Base-by-base conservation (phyloP, 306 rosid species). In the Biancaea sappan region DNA sequence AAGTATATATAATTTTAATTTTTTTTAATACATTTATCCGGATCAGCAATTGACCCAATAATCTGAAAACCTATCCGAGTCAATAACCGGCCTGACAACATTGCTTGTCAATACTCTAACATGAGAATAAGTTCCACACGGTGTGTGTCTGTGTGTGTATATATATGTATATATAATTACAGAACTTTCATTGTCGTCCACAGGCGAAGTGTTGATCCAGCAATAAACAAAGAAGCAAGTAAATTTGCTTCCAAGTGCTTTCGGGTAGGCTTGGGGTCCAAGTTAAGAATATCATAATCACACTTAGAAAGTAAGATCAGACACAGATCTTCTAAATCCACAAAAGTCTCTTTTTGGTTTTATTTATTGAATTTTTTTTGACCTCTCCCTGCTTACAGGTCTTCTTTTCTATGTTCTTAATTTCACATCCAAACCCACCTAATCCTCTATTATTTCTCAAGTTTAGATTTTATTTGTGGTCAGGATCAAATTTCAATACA, bases 241-340 rank as follows among this genome's bases (percentile, higher is more conserved):
- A 11, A 13, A 38, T 22, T 54, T 69, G 79, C 61, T 64, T 77
- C 3, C 28, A 59, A 82, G 81, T 76, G 87, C 76, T 61, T 29
- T 77, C 72, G 61, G 87, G 83, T 77, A n/a, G 73, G 10, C 41
- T 29, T 75, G 74, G 83, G 69, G 64, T 76, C 89, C 82, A 40
- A 72, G 35, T 35, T 51, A 72, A 34, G 46, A 64, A 72, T 29
- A 76, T 79, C 83, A 16, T 66, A 46, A 51, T 89, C 85, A 59
- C 31, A 12, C 8, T 57, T 46, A 62, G 34, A 53, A 25, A 19
- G 40, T 6, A 19, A 34, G 44, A 68, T 13, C 61, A 44, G 89
- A 80, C 89, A 83, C 71, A 83, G 86, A 87, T 89, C 69, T 83
- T 71, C 74, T 44, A 76, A 82, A 82, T 76, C 78, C 73, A 69